Evolutionary conservation across 2,329 filamentous ascomycete genomes (phyloP).

Genomic region (Cercospora sojina): DNA sequence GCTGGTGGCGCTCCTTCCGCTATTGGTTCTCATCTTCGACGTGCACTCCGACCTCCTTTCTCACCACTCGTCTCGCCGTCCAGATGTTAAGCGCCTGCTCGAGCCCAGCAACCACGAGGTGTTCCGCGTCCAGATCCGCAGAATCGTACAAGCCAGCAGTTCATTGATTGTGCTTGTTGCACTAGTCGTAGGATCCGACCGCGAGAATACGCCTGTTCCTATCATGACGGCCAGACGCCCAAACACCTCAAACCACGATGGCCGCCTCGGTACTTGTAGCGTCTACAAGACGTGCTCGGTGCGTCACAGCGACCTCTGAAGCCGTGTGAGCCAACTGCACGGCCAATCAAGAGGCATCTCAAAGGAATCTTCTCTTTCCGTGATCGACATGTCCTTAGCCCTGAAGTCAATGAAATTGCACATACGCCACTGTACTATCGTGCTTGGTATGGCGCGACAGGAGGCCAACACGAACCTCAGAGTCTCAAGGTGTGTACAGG

Average conservation of each 20-base stretch:
- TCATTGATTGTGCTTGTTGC: neutral
- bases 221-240: neutral
- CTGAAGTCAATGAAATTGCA: slow-evolving; percentile 6
- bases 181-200: neutral
- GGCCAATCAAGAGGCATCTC: neutral
- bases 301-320: neutral
- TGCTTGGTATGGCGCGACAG: slow-evolving; percentile 6
- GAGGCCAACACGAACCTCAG: neutral
- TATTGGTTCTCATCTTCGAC: neutral
- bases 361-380: neutral
- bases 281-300: neutral
- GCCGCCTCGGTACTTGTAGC: neutral
- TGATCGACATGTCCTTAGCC: neutral
- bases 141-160: neutral
- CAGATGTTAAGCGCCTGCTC: neutral
- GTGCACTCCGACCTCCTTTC: neutral
- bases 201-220: neutral
- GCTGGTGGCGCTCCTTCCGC: neutral
- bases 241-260: neutral
- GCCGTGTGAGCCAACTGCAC: neutral
- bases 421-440: slow-evolving; percentile 3
- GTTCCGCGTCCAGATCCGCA: neutral
- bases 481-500: neutral
- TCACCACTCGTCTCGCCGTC: neutral
- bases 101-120: neutral